Evolutionary conservation across 352 stramenopile species (phyloP), one percentile per base, ranked within the genome.

Genomic region (Pythium apleroticum): DNA sequence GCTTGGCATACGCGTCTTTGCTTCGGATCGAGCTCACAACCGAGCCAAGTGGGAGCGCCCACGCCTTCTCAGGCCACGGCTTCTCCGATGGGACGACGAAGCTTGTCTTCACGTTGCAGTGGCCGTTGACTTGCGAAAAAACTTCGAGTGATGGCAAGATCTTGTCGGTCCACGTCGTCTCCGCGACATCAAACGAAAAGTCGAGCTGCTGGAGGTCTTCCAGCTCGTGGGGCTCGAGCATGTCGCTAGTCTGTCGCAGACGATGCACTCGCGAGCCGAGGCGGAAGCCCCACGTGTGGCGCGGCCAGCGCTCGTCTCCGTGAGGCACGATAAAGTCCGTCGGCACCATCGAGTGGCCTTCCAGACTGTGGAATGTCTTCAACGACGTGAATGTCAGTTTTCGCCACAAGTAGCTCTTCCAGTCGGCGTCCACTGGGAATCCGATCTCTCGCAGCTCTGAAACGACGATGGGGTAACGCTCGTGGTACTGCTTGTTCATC

Each of bases 271-370:
- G 72, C n/a, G 33, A 11, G 10, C 78, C 78, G 3, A 88, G 35
- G 8, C 63, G 72, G 43, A 77, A 73, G 3, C 70, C 69, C 72
- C 75, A 82, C 8, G 72, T 68, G 28, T 75, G 52, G 4, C 52
- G 27, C 4, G 76, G 74, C 70, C 73, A 88, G 27, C 27, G 24
- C 11, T 35, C 6, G 31, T 76, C 67, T n/a, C 54, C 65, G 6
- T 60, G 59, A 5, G 76, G 72, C 19, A 87, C 72, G 1, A 72
- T 45, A 60, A 88, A 88, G 22, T 74, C 66, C 1, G 59, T 45
- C 10, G 74, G 74, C 22, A 85, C 58, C 19, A 78, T 39, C 17
- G 74, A 54, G 25, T 85, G 60, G 37, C 75, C 71, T 28, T 88
- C 39, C 24, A 76, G 27, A 7, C 48, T 50, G 39, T 71, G 25